Evolutionary conservation across 805 yeast species (phyloP).

Genomic region (Saccharomycopsis amapae): DNA sequence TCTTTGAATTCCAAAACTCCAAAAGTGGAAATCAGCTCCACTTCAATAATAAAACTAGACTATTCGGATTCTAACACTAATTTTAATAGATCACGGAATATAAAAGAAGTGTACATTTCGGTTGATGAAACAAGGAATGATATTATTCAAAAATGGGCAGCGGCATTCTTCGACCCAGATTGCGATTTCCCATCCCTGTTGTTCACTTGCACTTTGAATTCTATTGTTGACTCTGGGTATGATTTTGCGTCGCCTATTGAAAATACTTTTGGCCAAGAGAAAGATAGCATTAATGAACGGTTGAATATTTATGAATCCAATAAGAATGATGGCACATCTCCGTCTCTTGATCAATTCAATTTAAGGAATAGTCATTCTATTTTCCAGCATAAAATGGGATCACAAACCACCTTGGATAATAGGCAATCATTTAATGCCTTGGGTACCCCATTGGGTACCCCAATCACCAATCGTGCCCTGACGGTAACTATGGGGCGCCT

Average conservation of each 20-base stretch:
- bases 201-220: conserved; percentile 17
- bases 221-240: background rate
- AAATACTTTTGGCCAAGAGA: background rate
- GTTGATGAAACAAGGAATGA: conserved; percentile 14
- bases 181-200: conserved; percentile 18
- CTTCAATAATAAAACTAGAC: conserved; percentile 18
- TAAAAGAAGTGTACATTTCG: conserved; percentile 11
- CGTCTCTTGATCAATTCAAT: too few relatives aligned
- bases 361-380: background rate
- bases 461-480: background rate
- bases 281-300: background rate
- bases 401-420: conserved; percentile 8
- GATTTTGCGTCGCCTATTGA: conserved; percentile 1
- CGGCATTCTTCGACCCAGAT: conserved; percentile 20
- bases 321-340: too few relatives aligned
- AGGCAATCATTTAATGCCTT: too few relatives aligned
- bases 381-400: conserved; percentile 10
- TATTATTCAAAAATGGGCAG: conserved; percentile 22
- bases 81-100: conserved; percentile 5
- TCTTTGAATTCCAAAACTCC: conserved; percentile 10
- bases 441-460: too few relatives aligned
- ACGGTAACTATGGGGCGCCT: background rate
- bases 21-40: conserved; percentile 17
- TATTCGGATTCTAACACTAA: conserved; percentile 4
- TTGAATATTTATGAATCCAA: too few relatives aligned